phyloP scores from a whole-genome alignment of 2,329 filamentous ascomycete species.

The Penicillium freii region DNA sequence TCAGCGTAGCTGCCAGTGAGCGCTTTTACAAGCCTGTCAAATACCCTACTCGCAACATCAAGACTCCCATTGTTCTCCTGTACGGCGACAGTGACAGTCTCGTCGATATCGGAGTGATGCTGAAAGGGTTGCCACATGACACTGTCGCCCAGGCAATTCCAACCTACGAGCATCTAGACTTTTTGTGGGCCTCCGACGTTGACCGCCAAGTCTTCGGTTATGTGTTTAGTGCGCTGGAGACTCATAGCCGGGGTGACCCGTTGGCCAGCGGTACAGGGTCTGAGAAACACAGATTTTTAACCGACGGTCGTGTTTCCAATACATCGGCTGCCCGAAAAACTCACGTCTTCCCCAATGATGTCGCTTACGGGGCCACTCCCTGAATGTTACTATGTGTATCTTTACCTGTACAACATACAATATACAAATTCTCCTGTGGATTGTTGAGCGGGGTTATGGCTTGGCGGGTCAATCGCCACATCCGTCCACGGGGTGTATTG shows the following conservation, averaged over 20 bases:
- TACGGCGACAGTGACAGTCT: conserved; percentile 93
- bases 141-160: conserved; percentile 83
- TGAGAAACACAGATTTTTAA: neutral
- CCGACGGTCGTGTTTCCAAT: conserved; percentile 15
- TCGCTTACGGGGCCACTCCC: neutral
- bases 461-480: conserved; percentile 1
- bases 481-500: neutral
- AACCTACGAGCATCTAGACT: conserved; percentile 95
- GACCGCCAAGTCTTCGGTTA: conserved; percentile 82
- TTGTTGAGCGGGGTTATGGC: neutral
- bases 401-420: neutral
- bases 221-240: conserved; percentile 83
- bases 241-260: conserved; percentile 42
- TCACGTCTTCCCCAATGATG: neutral
- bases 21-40: conserved; percentile 96
- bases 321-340: conserved; percentile 12
- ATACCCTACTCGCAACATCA: conserved; percentile 96
- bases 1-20: conserved; percentile 66
- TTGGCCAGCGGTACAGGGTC: neutral
- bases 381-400: neutral
- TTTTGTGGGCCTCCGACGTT: conserved; percentile 88
- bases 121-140: conserved; percentile 78
- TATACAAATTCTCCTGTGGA: neutral
- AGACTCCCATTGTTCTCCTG: conserved; percentile 87
- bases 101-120: conserved; percentile 90